These are phyloP conservation scores for Ustilago cynodontis DNA, from an alignment of 1,284 basidiomycete genomes.

Conservation along the genomic window DNA sequence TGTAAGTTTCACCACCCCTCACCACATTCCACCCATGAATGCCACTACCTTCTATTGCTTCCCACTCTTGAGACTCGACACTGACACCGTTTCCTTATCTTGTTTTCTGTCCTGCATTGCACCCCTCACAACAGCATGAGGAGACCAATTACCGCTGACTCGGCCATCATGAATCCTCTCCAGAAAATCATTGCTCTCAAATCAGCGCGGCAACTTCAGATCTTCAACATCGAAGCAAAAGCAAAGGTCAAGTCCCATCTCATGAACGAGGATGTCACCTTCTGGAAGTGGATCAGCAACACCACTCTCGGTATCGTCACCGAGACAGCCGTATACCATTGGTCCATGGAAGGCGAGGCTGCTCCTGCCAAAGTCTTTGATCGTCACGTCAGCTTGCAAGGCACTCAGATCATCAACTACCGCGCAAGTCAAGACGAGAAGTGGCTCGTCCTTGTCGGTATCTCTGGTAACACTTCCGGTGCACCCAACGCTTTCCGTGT, in stretches of 20 bases:
- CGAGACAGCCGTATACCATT: conserved; percentile 92
- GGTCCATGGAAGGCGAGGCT: conserved; percentile 81
- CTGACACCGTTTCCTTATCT: background rate
- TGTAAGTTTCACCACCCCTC: conserved; percentile 42
- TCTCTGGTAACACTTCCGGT: conserved; percentile 86
- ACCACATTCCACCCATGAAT: background rate
- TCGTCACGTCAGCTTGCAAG: conserved; percentile 91
- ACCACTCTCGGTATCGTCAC: conserved; percentile 95
- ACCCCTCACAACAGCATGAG: conserved; percentile 74
- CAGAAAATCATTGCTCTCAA: conserved; percentile 98
- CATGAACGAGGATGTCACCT: conserved; percentile 91
- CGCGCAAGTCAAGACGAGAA: conserved; percentile 91
- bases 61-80: background rate
- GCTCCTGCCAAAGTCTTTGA: conserved; percentile 93
- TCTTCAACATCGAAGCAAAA: conserved; percentile 98
- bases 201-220: conserved; percentile 84
- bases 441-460: conserved; percentile 97
- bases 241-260: conserved; percentile 95
- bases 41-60: background rate
- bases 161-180: conserved; percentile 97
- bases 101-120: background rate
- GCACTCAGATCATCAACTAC: conserved; percentile 99
- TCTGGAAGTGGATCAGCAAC: conserved; percentile 98
- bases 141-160: conserved; percentile 96
- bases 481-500: conserved; percentile 75